Evolutionary conservation across 768 basidiomycete species (phyloP), one percentile per base, ranked within the genome.

Genomic region (Rhodosporidiobolus odoratus): DNA sequence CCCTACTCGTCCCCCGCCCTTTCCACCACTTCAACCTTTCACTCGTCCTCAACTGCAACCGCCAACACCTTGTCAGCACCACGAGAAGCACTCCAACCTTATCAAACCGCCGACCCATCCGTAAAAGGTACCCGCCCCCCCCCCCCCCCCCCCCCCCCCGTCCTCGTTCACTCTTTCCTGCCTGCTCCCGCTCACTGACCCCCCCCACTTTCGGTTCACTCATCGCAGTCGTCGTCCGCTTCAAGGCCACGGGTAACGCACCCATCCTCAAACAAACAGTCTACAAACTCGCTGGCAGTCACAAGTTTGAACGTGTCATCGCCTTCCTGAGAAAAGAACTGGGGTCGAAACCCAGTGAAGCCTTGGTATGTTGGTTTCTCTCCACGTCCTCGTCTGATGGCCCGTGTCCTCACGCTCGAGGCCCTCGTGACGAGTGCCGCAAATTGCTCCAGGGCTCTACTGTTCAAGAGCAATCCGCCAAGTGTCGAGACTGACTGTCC

Each of bases 231-330:
- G 88, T 97, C 71, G 91, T 99, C 16, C 88, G 93, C 53, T 99
- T 99, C 86, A 94, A 94, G 79, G 93, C 95, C 3, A 90, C 96
- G 16, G 95, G 95, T 56, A 94, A 95, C 76, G 95, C 94, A 1
- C 95, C 95, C 0, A 93, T 99, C 77, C 96, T 99, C 94, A 94
- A 90, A 81, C 91, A 95, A 81, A 97, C 95, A 82, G 90, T 94
- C 76, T 97, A 92, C 86, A 95, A 94, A 83, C 94, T 97, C 77
- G 92, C 93, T 0, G 90, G 93, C 19, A 88, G 89, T 48, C 93
- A 96, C 79, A 85, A 89, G 63, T 99, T 97, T 76, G 92, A 96
- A 79, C 90, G 92, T 13, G 94, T 98, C 65, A 92, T 95, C 50
- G 88, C 91, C 77, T 96, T 98, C 79, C 78, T 98, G 80, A 81